These are phyloP conservation scores for Pestalotiopsis fici DNA, from an alignment of 2,329 filamentous ascomycete species.

Conservation along the genomic window DNA sequence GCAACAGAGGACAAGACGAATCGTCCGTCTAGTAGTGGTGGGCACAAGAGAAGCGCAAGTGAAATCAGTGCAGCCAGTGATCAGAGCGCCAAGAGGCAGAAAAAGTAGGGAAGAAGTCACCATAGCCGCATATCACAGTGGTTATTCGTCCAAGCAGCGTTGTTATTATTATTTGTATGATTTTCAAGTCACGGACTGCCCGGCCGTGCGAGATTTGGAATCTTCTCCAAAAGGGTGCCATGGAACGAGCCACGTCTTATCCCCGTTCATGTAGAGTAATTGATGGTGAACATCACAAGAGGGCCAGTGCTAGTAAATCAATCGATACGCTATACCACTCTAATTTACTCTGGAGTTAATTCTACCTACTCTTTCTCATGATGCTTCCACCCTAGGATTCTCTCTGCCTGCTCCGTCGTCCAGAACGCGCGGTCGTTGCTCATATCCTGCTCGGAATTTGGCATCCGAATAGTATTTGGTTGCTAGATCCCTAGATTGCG, in stretches of 20 bases:
- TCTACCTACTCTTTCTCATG: constrained; percentile 25
- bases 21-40: constrained; percentile 40
- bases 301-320: too few relatives aligned
- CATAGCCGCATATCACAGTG: not conserved
- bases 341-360: too few relatives aligned
- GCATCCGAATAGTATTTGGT: constrained; percentile 25
- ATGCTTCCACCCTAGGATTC: constrained; percentile 16
- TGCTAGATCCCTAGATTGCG: constrained; percentile 23
- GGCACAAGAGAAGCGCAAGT: constrained; percentile 80
- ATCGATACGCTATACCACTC: too few relatives aligned
- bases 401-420: constrained; percentile 20
- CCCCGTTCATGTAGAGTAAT: too few relatives aligned
- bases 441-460: constrained; percentile 22
- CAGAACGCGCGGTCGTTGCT: constrained; percentile 23
- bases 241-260: too few relatives aligned
- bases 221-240: too few relatives aligned
- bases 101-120: constrained; percentile 41
- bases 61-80: constrained; percentile 73
- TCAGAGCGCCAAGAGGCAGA: constrained; percentile 58
- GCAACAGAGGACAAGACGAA: constrained; percentile 11
- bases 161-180: not conserved
- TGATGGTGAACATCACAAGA: too few relatives aligned
- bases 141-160: not conserved
- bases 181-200: too few relatives aligned
- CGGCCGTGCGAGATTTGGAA: too few relatives aligned